Percentiles rank a stretch among this genome's conserved stretches.
These are phyloP conservation scores for Linum lewisii DNA, from an alignment of 345 rosid species.

Conservation along the genomic window DNA sequence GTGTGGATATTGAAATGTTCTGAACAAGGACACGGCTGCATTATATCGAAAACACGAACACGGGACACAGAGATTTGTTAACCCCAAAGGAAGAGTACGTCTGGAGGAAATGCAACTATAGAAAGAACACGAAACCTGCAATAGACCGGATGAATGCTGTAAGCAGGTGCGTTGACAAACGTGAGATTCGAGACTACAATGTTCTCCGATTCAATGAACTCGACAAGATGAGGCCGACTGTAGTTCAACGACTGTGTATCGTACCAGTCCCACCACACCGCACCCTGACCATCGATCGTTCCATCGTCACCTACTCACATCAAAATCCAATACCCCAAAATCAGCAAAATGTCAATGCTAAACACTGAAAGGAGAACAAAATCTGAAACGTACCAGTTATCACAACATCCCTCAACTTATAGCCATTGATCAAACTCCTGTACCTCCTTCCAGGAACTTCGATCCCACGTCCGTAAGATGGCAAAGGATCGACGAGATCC, in stretches of 20 bases:
- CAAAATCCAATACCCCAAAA: not conserved
- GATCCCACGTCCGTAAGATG: conserved; percentile 83
- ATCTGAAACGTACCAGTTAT: conserved; percentile 47
- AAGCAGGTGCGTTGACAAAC: conserved; percentile 68
- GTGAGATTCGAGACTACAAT: conserved; percentile 78
- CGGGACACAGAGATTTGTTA: too few relatives aligned
- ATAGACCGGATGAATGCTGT: conserved; percentile 78
- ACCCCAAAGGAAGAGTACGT: too few relatives aligned
- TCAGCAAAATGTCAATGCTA: too few relatives aligned
- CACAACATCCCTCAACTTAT: conserved; percentile 61
- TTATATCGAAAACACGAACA: not conserved
- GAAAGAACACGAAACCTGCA: conserved; percentile 53
- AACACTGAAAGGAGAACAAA: not conserved
- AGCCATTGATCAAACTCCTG: conserved; percentile 73
- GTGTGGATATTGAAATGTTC: conserved; percentile 46
- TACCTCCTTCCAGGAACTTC: conserved; percentile 74
- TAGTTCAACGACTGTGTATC: conserved; percentile 52
- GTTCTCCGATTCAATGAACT: conserved; percentile 47
- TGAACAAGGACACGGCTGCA: conserved; percentile 54
- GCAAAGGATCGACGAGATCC: conserved; percentile 71
- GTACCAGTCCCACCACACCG: conserved; percentile 82
- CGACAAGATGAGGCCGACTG: conserved; percentile 86
- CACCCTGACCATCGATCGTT: conserved; percentile 85
- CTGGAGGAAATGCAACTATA: too few relatives aligned
- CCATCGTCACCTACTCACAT: conserved; percentile 65